phyloP scores from a whole-genome alignment of 495 filamentous ascomycete genomes.

The Aspergillus homomorphus region DNA sequence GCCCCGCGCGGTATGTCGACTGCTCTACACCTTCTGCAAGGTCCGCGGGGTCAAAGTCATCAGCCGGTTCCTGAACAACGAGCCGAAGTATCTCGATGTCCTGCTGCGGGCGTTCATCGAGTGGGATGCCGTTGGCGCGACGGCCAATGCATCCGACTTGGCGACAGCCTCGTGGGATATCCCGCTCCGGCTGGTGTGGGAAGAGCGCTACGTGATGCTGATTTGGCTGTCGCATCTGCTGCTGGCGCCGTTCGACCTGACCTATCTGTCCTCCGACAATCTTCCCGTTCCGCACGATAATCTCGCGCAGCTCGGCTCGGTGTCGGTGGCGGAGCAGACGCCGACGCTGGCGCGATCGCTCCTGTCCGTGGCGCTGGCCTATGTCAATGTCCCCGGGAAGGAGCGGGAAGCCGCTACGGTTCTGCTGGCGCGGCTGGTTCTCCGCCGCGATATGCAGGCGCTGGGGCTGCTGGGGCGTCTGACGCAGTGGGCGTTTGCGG shows the following conservation, averaged over 20 bases:
- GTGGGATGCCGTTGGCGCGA: conserved; percentile 36
- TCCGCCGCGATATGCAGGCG: conserved; percentile 83
- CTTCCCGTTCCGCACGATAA: conserved; percentile 33
- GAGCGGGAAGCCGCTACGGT: conserved; percentile 81
- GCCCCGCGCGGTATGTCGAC: conserved; percentile 65
- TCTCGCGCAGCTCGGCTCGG: conserved; percentile 15
- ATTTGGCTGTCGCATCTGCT: conserved; percentile 92
- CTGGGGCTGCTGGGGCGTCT: conserved; percentile 64
- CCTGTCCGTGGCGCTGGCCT: conserved; percentile 64
- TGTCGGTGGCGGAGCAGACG: conserved; percentile 40
- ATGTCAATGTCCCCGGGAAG: conserved; percentile 73
- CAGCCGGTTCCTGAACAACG: conserved; percentile 82
- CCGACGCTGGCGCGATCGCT: conserved; percentile 70
- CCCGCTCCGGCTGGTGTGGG: conserved; percentile 59
- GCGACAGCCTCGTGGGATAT: conserved; percentile 11
- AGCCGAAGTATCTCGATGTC: conserved; percentile 76
- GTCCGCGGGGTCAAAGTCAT: conserved; percentile 91
- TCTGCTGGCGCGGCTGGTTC: conserved; percentile 75
- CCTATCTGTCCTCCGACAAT: conserved; percentile 69
- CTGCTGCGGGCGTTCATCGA: conserved; percentile 65
- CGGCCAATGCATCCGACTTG: too few species aligned
- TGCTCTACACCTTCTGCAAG: conserved; percentile 92
- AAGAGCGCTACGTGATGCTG: conserved; percentile 83
- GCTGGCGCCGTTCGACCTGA: conserved; percentile 88
- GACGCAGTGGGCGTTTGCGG: conserved; percentile 63